A percentile compares a stretch with the other conserved stretches of the same genome.
Conservation (phyloP, 768 basidiomycete species). For the Daedalea quercina region DNA sequence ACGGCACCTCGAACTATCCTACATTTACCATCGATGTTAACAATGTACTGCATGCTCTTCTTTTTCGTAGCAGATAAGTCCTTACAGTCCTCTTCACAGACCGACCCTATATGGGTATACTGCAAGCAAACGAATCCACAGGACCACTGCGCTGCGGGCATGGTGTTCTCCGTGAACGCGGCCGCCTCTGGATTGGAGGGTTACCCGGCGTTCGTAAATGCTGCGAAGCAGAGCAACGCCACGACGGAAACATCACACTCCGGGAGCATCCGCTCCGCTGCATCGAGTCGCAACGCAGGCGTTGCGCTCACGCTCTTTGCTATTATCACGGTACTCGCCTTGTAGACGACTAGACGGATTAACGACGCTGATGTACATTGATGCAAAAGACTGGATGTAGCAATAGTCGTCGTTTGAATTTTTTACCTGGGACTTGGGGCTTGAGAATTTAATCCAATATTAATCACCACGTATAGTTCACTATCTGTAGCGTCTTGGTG, state of each 20-base stretch:
- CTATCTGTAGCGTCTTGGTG: too few relatives aligned
- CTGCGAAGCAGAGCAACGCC: conserved; percentile 13
- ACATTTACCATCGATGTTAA: conserved; percentile 48
- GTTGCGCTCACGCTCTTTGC: background rate
- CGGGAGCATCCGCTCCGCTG: background rate
- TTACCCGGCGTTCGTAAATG: conserved; percentile 43
- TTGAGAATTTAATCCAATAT: too few relatives aligned
- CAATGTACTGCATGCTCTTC: conserved; percentile 29
- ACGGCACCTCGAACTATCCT: conserved; percentile 39
- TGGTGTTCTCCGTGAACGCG: conserved; percentile 57
- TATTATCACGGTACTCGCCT: background rate
- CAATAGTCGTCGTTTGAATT: background rate
- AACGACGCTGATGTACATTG: background rate
- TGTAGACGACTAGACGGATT: background rate
- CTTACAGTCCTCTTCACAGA: conserved; percentile 23
- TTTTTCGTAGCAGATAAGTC: conserved; percentile 10
- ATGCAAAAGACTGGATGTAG: background rate
- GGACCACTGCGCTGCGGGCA: conserved; percentile 47
- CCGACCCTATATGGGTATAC: conserved; percentile 49
- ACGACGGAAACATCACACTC: background rate
- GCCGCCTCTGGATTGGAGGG: conserved; percentile 41
- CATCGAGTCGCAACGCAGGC: background rate
- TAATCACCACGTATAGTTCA: too few relatives aligned
- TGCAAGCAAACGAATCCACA: conserved; percentile 45
- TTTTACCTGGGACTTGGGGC: background rate